Evolutionary conservation across 306 rosid species (phyloP).

Genomic region (Glycine latifolia): DNA sequence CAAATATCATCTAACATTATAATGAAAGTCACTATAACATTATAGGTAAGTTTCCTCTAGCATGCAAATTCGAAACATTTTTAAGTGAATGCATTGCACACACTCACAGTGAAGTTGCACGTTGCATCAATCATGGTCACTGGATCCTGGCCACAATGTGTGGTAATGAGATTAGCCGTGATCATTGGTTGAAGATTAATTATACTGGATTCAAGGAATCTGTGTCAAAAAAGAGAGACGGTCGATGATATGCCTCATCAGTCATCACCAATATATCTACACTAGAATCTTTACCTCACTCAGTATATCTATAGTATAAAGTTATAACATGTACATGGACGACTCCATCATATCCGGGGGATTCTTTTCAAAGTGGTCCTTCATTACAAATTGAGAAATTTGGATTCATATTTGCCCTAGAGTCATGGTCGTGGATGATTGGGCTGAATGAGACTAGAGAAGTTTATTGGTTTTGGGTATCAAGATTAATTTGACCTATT

Average conservation of each 20-base stretch:
- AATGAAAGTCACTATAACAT: no score
- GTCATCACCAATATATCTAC: slow-evolving; percentile 46
- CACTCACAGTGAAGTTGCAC: no score
- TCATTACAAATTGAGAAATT: slow-evolving; percentile 47
- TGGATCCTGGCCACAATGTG: slow-evolving; percentile 48
- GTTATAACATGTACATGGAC: slow-evolving; percentile 35
- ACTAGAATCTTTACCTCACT: slow-evolving; percentile 62
- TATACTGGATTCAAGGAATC: slow-evolving; percentile 60
- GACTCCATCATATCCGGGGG: slow-evolving; percentile 47
- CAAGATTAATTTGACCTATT: slow-evolving; percentile 3
- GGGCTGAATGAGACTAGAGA: neutral
- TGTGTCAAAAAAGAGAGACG: slow-evolving; percentile 46
- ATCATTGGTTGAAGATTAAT: slow-evolving; percentile 64
- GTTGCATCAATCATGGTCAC: slow-evolving; percentile 49
- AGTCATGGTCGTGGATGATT: neutral
- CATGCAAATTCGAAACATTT: no score
- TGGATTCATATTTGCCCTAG: slow-evolving; percentile 3
- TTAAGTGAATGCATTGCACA: no score
- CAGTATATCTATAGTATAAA: slow-evolving; percentile 48
- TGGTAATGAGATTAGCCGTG: slow-evolving; percentile 58
- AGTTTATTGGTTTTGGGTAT: neutral
- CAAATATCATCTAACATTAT: no score
- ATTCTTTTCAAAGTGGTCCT: slow-evolving; percentile 60
- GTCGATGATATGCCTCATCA: slow-evolving; percentile 50
- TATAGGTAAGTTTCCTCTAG: no score